Base-by-base conservation (phyloP, 805 yeast species). In the Kuraishia ogatae region DNA sequence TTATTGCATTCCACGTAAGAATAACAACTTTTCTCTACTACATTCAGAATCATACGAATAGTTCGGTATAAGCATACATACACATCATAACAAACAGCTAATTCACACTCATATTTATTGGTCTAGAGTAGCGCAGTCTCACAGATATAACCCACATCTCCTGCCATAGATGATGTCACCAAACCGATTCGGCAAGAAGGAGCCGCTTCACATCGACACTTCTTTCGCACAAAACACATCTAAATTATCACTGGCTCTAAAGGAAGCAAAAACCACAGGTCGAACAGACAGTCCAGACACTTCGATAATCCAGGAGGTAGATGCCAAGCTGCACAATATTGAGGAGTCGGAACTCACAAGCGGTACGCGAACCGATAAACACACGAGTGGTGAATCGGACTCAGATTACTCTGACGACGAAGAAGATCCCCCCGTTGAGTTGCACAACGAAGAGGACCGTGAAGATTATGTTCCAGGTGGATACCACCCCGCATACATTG, bases 391-490 rank as follows among this genome's bases (percentile, higher is more conserved):
- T 69, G 76, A 58, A 35, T 53, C 53, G 8, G 76, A 69, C n/a
- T 66, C 70, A 1, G 74, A 71, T 11, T 68, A 64, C n/a, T 67
- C 69, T 1, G 72, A 72, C 39, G 52, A 57, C 3, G 65, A 61
- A 28, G 54, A 64, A 4, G 74, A 69, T 52, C 72, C 67, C 51
- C 65, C 64, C 28, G 59, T 64, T 20, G 71, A 71, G 55, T 67
- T 68, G 39, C 64, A 69, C 23, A 86, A 89, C 62, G 99, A 94
- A 67, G 99, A 94, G 70, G 87, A 88, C 57, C 72, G 79, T 50
- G 83, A 82, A 56, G 99, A 94, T 70, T 94, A 94, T 69, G 83
- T 82, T 56, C 83, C 84, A 10, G 98, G 98, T 23, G 99, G 99
- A 0, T 94, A 94, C 68, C 99, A 94, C 66, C 97, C 99, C 0